Conservation (phyloP, 2,329 filamentous ascomycete genomes). For the Ceratocystis cacaofunesta region DNA sequence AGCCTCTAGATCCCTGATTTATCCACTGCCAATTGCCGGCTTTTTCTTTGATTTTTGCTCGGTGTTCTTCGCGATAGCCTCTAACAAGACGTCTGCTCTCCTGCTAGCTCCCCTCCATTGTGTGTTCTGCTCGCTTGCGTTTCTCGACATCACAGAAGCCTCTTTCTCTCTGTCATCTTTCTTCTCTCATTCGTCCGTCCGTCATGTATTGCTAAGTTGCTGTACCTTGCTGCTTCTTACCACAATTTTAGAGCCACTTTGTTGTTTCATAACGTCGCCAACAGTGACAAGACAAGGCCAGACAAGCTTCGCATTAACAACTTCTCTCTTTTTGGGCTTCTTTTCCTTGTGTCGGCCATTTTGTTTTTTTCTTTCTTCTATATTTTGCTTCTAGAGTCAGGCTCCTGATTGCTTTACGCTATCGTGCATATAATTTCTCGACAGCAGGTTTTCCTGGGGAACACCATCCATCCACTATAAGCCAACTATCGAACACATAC, state of each 20-base stretch:
- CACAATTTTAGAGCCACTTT: slow-evolving; percentile 1
- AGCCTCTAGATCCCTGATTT: neutral
- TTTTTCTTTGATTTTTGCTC: neutral
- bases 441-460: neutral
- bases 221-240: neutral
- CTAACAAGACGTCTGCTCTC: too few relatives aligned
- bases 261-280: neutral
- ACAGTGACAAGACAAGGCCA: too few relatives aligned
- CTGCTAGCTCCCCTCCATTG: too few relatives aligned
- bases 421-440: neutral
- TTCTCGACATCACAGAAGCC: too few relatives aligned
- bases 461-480: neutral
- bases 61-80: too few relatives aligned
- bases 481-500: neutral
- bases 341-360: neutral
- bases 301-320: neutral
- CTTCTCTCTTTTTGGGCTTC: neutral
- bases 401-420: neutral
- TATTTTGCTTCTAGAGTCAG: neutral
- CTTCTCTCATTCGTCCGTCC: neutral
- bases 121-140: too few relatives aligned
- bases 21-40: neutral
- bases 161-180: neutral
- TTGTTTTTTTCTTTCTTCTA: neutral
- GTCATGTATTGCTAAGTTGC: neutral